Evolutionary conservation across 257 asterid species (phyloP), one percentile per base, ranked within the genome.

Genomic region (Solanum arcanum): DNA sequence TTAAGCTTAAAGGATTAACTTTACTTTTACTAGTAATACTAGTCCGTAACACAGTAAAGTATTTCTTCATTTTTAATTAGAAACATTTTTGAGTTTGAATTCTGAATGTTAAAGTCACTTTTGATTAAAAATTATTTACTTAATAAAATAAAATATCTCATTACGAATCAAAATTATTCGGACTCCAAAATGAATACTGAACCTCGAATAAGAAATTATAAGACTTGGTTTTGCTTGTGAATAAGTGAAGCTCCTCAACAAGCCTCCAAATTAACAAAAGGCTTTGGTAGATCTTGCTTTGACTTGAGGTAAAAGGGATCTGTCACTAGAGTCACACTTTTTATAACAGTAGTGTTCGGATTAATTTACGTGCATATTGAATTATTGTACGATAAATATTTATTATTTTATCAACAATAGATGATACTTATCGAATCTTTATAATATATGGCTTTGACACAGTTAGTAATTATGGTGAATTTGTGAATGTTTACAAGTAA

Each of bases 281-380:
- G 68, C 68, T 29, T 74, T 74, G 85, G 85, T 81, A 81, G 69
- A 52, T 81, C 46, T 81, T 81, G 85, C 85, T 81, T 81, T 81
- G 85, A 81, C 85, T 81, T 49, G 46, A 81, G 85, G 85, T 81
- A 81, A 49, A 81, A 49, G 85, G 69, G 69, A 81, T 80, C 27
- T 80, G 9, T 80, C 44, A 47, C 66, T 41, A 4, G 80, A 18
- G 46, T 35, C 27, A 20, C 46, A 18, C 49, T 73, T 73, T 73
- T 37, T 20, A 73, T 20, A 73, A 73, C 5, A 70, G 33, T 18
- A 18, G 9, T 73, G 80, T 20, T 73, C 4, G 7, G 3, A 10
- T 21, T 9, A 73, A 73, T 73, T 73, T 73, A 13, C 13, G 27
- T 2, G 5, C 73, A 66, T 12, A 11, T 25, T 25, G 2, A 12